Conservation (phyloP, 208 protist genomes). For the Leishmania guyanensis region DNA sequence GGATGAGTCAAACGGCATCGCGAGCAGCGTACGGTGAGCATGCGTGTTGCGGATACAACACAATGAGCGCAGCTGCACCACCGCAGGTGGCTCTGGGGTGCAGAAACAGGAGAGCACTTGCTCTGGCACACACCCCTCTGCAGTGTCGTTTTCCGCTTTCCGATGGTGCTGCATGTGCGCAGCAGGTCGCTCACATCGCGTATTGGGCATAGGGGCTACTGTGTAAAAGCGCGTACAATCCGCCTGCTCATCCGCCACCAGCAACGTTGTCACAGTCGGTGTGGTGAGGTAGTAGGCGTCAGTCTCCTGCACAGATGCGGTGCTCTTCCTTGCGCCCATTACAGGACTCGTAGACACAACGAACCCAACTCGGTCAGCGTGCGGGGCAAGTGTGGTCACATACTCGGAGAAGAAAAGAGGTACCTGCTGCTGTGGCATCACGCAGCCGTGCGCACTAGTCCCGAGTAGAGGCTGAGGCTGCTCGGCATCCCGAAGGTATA, state of each 20-base stretch:
- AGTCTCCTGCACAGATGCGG: not conserved
- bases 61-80: slow-evolving; percentile 17
- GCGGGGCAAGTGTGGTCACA: slow-evolving; percentile 12
- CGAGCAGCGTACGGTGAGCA: slow-evolving; percentile 13
- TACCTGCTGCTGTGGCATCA: slow-evolving; percentile 18
- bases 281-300: slow-evolving; percentile 23
- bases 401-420: slow-evolving; percentile 35
- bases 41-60: slow-evolving; percentile 26
- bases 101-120: not conserved
- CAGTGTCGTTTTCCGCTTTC: not conserved
- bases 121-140: not conserved
- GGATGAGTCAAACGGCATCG: not conserved
- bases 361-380: slow-evolving; percentile 20
- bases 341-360: slow-evolving; percentile 12
- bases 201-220: slow-evolving; percentile 1
- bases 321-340: not conserved
- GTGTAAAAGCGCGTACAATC: slow-evolving; percentile 30
- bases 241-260: slow-evolving; percentile 4
- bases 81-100: slow-evolving; percentile 5
- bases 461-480: slow-evolving; percentile 13
- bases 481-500: slow-evolving; percentile 24
- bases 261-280: slow-evolving; percentile 19
- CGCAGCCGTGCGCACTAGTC: slow-evolving; percentile 15
- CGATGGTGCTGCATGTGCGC: not conserved
- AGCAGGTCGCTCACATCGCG: not conserved